Conservation (phyloP, 2,329 filamentous ascomycete species). For the Calycina herbarum region DNA sequence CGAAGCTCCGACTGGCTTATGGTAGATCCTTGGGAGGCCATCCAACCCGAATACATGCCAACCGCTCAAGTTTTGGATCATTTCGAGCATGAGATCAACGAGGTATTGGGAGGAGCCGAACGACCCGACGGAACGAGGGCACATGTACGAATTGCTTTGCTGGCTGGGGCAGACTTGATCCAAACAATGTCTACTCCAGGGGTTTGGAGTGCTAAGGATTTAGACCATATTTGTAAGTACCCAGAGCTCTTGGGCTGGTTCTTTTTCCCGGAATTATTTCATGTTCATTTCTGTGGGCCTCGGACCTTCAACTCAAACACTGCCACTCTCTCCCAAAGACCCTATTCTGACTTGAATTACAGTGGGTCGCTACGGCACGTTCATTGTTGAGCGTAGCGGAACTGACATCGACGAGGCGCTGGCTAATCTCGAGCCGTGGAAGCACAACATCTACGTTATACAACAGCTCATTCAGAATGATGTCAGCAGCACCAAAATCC, state of each 20-base stretch:
- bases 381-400: conserved; percentile 84
- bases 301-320: not conserved
- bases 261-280: not conserved
- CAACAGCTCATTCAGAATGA: conserved; percentile 86
- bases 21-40: conserved; percentile 88
- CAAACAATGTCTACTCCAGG: conserved; percentile 53
- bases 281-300: not conserved
- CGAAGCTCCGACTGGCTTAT: conserved; percentile 77
- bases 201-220: conserved; percentile 81
- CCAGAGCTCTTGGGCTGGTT: conserved; percentile 6
- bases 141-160: conserved; percentile 68
- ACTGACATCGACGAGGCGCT: conserved; percentile 54
- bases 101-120: conserved; percentile 71
- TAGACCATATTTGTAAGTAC: conserved; percentile 68
- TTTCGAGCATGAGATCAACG: conserved; percentile 87
- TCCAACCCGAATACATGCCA: conserved; percentile 79
- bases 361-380: conserved; percentile 71
- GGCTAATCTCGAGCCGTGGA: conserved; percentile 52
- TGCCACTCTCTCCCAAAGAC: not conserved
- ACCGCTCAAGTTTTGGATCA: conserved; percentile 90
- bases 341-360: not conserved
- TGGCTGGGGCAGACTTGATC: conserved; percentile 77
- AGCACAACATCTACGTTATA: conserved; percentile 84
- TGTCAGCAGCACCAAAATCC: conserved; percentile 79
- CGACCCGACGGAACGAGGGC: conserved; percentile 65